phyloP scores from a whole-genome alignment of 192 early-diverging fungal genomes.

The Thamnidium elegans region DNA sequence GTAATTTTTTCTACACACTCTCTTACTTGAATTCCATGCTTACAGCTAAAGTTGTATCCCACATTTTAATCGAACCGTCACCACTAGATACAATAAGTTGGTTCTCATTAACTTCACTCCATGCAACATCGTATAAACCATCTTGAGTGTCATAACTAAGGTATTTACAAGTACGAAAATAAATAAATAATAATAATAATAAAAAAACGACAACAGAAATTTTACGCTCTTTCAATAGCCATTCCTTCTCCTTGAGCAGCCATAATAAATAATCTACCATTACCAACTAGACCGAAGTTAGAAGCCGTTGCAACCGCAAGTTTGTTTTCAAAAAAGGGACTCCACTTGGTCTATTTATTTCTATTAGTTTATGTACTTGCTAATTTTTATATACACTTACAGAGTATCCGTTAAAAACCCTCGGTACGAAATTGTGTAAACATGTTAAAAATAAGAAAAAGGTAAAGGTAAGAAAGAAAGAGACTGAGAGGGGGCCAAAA shows the following conservation, averaged over 20 bases:
- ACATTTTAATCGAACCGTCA: conserved; percentile 94
- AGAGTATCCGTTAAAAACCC: conserved; percentile 88
- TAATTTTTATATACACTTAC: conserved; percentile 42
- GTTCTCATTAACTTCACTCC: conserved; percentile 96
- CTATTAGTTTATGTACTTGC: conserved; percentile 8
- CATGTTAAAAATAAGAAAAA: conserved; percentile 31
- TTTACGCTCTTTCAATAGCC: conserved; percentile 63
- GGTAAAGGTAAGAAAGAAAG: not conserved
- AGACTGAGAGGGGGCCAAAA: no score
- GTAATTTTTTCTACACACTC: not conserved
- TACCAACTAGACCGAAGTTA: conserved; percentile 97
- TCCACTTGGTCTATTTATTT: conserved; percentile 76
- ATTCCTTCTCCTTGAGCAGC: conserved; percentile 44
- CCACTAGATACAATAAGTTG: conserved; percentile 89
- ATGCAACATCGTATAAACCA: conserved; percentile 90
- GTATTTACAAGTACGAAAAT: not conserved
- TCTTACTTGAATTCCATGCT: conserved; percentile 23
- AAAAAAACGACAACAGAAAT: not conserved
- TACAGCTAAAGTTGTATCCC: conserved; percentile 83
- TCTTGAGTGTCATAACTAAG: conserved; percentile 94
- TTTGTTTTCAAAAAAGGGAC: conserved; percentile 89
- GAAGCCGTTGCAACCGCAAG: conserved; percentile 85
- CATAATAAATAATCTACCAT: conserved; percentile 84
- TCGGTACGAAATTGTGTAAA: conserved; percentile 66
- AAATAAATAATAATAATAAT: not conserved